These are phyloP conservation scores for Zizania latifolia DNA, from an alignment of 176 grass and related monocot species.

Conservation along the genomic window DNA sequence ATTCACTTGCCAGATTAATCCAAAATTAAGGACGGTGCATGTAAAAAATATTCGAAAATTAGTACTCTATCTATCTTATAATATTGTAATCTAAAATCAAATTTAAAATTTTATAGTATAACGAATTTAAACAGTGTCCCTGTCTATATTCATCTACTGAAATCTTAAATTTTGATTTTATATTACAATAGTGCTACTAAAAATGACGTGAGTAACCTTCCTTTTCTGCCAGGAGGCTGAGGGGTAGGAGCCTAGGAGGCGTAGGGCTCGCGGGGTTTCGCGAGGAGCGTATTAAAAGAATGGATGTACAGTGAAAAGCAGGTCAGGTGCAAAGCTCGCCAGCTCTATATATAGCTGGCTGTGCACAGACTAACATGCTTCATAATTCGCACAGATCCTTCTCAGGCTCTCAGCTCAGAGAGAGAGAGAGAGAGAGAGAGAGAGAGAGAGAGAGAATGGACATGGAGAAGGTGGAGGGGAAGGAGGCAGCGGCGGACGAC, in stretches of 20 bases:
- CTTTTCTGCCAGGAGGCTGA: neutral
- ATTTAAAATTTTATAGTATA: no score
- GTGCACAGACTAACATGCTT: neutral
- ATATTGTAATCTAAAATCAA: no score
- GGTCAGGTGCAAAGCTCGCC: conserved; percentile 45
- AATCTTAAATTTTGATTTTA: no score
- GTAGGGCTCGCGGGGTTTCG: conserved; percentile 1
- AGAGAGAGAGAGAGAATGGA: conserved; percentile 27
- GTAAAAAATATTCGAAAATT: no score
- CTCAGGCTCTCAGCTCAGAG: neutral
- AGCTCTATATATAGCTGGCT: conserved; percentile 27
- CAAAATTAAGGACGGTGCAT: no score
- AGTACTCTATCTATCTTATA: no score
- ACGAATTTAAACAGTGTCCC: no score
- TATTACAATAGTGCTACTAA: no score
- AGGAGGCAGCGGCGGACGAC: conserved; percentile 46
- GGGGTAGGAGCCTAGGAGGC: neutral
- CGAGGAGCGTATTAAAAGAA: conserved; percentile 38
- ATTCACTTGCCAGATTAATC: no score
- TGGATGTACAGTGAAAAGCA: conserved; percentile 38
- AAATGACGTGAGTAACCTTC: neutral
- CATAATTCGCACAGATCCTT: neutral
- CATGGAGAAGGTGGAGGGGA: conserved; percentile 47
- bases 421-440: neutral
- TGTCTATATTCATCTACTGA: no score